Percentiles rank a stretch among this genome's conserved stretches.
Conservation (phyloP, 495 filamentous ascomycete species). For the Aspergillus conjunctus region DNA sequence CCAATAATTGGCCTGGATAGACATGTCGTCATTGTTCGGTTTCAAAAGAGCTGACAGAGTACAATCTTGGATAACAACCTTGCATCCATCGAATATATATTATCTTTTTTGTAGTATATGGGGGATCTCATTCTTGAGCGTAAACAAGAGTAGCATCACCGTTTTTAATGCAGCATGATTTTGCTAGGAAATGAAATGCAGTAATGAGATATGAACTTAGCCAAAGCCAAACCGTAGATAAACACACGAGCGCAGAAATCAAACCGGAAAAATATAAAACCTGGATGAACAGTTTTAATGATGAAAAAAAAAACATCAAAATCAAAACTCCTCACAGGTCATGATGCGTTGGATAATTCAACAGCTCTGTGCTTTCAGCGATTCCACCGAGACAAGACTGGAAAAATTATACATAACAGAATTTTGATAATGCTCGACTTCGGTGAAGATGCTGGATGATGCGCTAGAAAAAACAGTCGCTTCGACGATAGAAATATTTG, state of each 20-base stretch:
- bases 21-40: too few relatives aligned
- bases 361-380: neutral
- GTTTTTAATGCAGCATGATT: too few relatives aligned
- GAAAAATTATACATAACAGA: neutral
- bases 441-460: slow-evolving; percentile 4
- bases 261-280: neutral
- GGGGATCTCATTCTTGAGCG: too few relatives aligned
- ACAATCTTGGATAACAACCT: too few relatives aligned
- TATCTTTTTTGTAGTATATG: too few relatives aligned
- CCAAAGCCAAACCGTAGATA: neutral
- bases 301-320: neutral
- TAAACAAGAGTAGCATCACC: too few relatives aligned
- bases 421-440: slow-evolving; percentile 5
- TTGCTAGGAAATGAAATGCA: too few relatives aligned
- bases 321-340: neutral
- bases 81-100: too few relatives aligned
- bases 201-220: too few relatives aligned
- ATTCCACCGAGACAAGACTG: neutral
- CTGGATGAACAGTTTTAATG: neutral
- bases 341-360: neutral
- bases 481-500: slow-evolving; percentile 1
- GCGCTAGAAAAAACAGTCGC: slow-evolving; percentile 5
- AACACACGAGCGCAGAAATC: neutral
- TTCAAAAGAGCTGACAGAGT: too few relatives aligned
- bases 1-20: too few relatives aligned